Evolutionary conservation across 495 filamentous ascomycete species (phyloP), one percentile per base, ranked within the genome.

Genomic region (Aspergillus nanangensis): DNA sequence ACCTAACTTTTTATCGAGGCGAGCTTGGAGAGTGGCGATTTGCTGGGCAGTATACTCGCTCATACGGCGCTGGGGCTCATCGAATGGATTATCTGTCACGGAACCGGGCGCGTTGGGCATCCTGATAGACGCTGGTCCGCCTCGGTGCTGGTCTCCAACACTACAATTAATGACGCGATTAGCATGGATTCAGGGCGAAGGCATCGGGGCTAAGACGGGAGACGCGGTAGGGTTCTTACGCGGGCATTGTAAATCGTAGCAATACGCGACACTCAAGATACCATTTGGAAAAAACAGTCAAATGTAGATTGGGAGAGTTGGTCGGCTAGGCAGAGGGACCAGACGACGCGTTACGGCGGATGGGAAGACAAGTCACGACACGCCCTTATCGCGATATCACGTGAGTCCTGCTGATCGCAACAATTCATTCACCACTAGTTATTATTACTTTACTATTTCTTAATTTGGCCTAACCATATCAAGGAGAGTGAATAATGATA

Each of bases 1-100:
- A 1, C 93, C 93, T n/a, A 99, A 78, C 56, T 96, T 90, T 55
- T 88, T 93, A 51, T 95, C 85, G 21, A 99, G 80, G 9, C 86
- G 81, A 51, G 78, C 77, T 63, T 95, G 88, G 8, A 99, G 72
- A 0, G 88, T 91, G 8, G 92, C 90, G 34, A 95, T 91, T 68
- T 98, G 83, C 50, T 76, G 69, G n/a, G 90, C 88, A 2, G 91
- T 96, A 65, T 87, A 97, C 53, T 86, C 82, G 50, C 66, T 83
- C 8, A 93, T 77, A 8, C 78, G 79, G 20, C 75, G 80, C 58
- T 75, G 75, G 3, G 67, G 61, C 43, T 90, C 86, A 56, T 86
- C 83, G 58, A 90, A 96, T 15, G 90, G 89, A 55, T 95, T 96
- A 49, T 66, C 63, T 37, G 72, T 56, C 19, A 57, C 51, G 20